Evolutionary conservation across 345 rosid species (phyloP), one percentile per base, ranked within the genome.

Genomic region (Euphorbia lathyris): DNA sequence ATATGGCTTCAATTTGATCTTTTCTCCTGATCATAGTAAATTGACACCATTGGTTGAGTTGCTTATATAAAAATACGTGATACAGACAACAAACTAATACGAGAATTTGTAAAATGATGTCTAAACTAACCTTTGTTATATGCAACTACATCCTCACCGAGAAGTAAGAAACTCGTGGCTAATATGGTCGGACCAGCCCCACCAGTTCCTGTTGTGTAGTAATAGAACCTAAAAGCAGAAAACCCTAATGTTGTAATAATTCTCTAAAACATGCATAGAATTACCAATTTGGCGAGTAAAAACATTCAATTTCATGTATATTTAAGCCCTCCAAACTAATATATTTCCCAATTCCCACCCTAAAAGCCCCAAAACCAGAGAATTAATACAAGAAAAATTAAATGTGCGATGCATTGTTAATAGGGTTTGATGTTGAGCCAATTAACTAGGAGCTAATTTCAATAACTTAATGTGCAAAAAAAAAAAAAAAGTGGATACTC

Each of bases 161-260:
- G 93, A 79, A 94, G 97, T 76, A 91, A 83, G 76, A 94, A 94
- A 73, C 96, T 94, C 20, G 97, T 88, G 10, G 93, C 97, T 74
- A 91, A 73, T 75, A 91, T 90, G 26, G 99, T 94, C 40, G 99
- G 99, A 68, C 97, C 97, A 73, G 97, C 96, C 68, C 97, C 99
- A 2, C 99, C 97, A 22, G 87, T 88, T 64, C 99, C 97, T 72
- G 99, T 97, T 72, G 99, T 94, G 81, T 86, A 91, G 84, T 94
- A 94, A 58, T 77, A 83, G 84, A 91, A 94, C 83, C 97, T 94
- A 87, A 76, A 56, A 79, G 67, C 56, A 56, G 58, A 63, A 75
- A 34, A 66, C 75, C 38, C 42, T 38, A 9, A 43, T 57, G 55
- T 26, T 55, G 51, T 20, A 68, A 38, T 4, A 6, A 53, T 40